Conservation (phyloP, 2,329 filamentous ascomycete genomes). For the Colletotrichum brevisporum region DNA sequence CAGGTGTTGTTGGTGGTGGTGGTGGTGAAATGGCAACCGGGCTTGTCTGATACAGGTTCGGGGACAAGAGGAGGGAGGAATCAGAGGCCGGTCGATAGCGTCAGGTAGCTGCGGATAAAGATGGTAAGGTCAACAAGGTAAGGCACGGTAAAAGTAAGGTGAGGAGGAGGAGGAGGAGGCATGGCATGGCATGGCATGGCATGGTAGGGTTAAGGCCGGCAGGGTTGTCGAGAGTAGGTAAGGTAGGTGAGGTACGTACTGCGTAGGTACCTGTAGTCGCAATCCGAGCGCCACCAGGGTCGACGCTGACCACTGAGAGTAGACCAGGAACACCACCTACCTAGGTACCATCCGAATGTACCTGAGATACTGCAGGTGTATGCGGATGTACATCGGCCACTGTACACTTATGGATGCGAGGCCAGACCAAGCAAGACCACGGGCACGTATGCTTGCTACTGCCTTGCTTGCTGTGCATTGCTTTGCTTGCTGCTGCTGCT, state of each 20-base stretch:
- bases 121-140: constrained; percentile 12
- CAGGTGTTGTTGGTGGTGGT: constrained; percentile 13
- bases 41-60: constrained; percentile 32
- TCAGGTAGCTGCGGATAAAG: constrained; percentile 33
- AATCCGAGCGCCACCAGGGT: too few relatives aligned
- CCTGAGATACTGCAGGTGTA: too few relatives aligned
- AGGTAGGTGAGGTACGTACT: neutral
- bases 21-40: constrained; percentile 23
- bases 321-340: too few relatives aligned
- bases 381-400: too few relatives aligned
- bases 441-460: too few relatives aligned
- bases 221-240: constrained; percentile 16
- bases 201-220: constrained; percentile 20
- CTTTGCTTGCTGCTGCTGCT: too few relatives aligned
- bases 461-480: too few relatives aligned
- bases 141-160: constrained; percentile 13
- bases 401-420: too few relatives aligned
- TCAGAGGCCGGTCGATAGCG: constrained; percentile 30
- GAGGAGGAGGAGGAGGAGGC: neutral
- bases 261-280: too few relatives aligned
- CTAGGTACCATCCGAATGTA: too few relatives aligned
- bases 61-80: constrained; percentile 29
- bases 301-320: too few relatives aligned
- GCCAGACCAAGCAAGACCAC: too few relatives aligned
- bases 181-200: neutral